A percentile compares a stretch with the other conserved stretches of the same genome.
phyloP scores from a whole-genome alignment of 352 stramenopile genomes.

The Phytophthora capsici region DNA sequence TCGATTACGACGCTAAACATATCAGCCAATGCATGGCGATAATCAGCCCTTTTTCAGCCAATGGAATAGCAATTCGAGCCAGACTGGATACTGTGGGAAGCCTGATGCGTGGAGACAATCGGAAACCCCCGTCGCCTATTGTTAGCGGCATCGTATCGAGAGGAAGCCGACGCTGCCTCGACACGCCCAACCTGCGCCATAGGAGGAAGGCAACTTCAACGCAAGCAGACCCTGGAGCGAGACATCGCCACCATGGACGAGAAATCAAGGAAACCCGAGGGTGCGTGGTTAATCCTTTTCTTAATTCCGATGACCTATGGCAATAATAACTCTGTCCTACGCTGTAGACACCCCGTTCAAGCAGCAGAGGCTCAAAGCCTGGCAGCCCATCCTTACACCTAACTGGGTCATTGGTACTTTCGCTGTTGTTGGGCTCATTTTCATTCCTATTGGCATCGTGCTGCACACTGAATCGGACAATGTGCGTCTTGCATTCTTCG shows the following conservation, averaged over 20 bases:
- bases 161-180: slow-evolving; percentile 12
- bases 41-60: slow-evolving; percentile 15
- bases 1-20: slow-evolving; percentile 22
- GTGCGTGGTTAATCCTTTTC: slow-evolving; percentile 29
- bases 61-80: not conserved
- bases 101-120: slow-evolving; percentile 22
- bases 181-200: slow-evolving; percentile 18
- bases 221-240: slow-evolving; percentile 33
- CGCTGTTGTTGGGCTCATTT: slow-evolving; percentile 93
- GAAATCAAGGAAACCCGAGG: slow-evolving; percentile 88
- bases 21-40: slow-evolving; percentile 16
- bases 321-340: slow-evolving; percentile 2
- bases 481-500: slow-evolving; percentile 39
- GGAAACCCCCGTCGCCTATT: slow-evolving; percentile 33
- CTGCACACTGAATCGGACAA: slow-evolving; percentile 89
- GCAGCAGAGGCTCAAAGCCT: slow-evolving; percentile 93
- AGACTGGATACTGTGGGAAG: slow-evolving; percentile 30
- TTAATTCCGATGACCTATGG: not conserved
- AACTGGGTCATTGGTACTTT: slow-evolving; percentile 96
- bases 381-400: slow-evolving; percentile 97
- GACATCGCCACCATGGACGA: slow-evolving; percentile 70
- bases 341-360: slow-evolving; percentile 86
- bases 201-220: slow-evolving; percentile 26
- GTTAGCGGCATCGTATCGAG: slow-evolving; percentile 10
- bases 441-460: slow-evolving; percentile 94